Evolutionary conservation across 306 rosid species (phyloP).

Genomic region (Cucumis cinereus): DNA sequence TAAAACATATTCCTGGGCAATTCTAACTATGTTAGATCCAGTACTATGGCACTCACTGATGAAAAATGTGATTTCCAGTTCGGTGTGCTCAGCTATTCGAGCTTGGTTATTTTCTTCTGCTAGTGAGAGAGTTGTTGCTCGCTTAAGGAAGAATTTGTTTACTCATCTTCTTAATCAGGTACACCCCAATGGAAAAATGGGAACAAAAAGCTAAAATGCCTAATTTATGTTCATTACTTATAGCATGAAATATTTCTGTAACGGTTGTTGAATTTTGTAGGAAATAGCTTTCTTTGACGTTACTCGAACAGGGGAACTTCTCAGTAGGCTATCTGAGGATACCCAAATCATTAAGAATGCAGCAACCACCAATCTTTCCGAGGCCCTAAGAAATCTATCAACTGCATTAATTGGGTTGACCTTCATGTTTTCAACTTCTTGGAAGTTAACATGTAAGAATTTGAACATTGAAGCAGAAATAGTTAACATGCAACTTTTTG

Average conservation of each 20-base stretch:
- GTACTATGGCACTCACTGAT: background rate
- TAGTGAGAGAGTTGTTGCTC: constrained; percentile 74
- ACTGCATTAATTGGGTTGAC: constrained; percentile 55
- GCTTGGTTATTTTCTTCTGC: constrained; percentile 78
- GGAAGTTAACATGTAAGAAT: constrained; percentile 64
- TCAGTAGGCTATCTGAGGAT: constrained; percentile 80
- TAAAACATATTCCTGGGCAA: background rate
- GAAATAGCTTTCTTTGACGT: constrained; percentile 81
- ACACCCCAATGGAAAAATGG: background rate
- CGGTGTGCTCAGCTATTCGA: constrained; percentile 61
- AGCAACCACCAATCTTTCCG: constrained; percentile 83
- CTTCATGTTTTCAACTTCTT: constrained; percentile 71
- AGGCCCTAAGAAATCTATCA: constrained; percentile 57
- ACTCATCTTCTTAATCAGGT: constrained; percentile 69
- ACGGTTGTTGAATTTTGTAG: constrained; percentile 27
- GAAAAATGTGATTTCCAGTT: constrained; percentile 28
- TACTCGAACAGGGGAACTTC: constrained; percentile 74
- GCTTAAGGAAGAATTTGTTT: constrained; percentile 53
- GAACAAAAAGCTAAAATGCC: background rate
- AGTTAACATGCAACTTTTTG: background rate
- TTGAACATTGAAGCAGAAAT: constrained; percentile 6
- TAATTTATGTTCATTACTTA: background rate
- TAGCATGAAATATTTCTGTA: background rate
- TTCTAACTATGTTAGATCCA: background rate
- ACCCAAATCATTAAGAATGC: constrained; percentile 79